Base-by-base conservation (phyloP, 768 basidiomycete species). In the Termitomyces sp. region DNA sequence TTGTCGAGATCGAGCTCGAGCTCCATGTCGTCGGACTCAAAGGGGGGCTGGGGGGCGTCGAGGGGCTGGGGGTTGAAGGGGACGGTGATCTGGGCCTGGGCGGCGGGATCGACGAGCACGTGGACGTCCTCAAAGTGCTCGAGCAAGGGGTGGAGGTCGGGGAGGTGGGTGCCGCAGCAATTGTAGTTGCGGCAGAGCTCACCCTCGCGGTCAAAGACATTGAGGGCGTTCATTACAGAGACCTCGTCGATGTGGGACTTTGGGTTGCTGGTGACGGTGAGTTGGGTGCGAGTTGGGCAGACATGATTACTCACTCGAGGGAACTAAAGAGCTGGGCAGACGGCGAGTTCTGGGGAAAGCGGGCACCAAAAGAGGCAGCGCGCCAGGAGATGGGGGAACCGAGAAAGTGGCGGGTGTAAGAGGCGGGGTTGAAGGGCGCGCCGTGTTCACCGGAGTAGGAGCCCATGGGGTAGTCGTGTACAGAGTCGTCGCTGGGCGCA, bases 81-180 rank as follows among this genome's bases (percentile, higher is more conserved):
- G 14, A 80, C 68, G 58, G 76, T 69, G 64, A 81, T 72, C 61
- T 76, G 66, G 12, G 79, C 72, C 4, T 68, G 67, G 4, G 64
- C 69, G 46, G 65, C 64, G 37, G 75, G 76, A 67, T 81, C 77
- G 43, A 87, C 68, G 58, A 90, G 80, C 68, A 95, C 89, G 68
- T 96, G 94, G 47, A 86, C 85, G 59, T 93, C 88, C 66, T 96
- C 94, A 62, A 95, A 94, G 67, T 96, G 94, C 71, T 95, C 92
- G 3, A 96, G 81, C 12, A 96, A 85, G 3, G 91, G 88, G 59
- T 91, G 88, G 0, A 91, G 79, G 64, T 91, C 88, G 32, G 80
- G 64, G 6, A 91, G 77, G 58, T 85, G 78, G 34, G 85, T 74
- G 10, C 92, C 93, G 67, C 94, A 97, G 72, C 94, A 97, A 1